A percentile compares a stretch with the other conserved stretches of the same genome.
phyloP scores from a whole-genome alignment of 2,329 filamentous ascomycete species.

The Thermomyces lanuginosus region DNA sequence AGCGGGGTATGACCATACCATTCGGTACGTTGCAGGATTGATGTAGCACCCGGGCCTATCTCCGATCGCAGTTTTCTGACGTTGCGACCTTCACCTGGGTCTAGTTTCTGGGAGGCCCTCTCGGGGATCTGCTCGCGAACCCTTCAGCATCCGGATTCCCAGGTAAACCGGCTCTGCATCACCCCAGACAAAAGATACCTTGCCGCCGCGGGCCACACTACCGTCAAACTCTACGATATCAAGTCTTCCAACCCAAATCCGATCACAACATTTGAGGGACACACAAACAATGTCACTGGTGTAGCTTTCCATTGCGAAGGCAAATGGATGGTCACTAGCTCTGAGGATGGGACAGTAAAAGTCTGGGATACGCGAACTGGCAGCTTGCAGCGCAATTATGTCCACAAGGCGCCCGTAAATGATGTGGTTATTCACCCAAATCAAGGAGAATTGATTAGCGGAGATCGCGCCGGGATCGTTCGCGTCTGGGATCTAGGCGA shows the following conservation, averaged over 20 bases:
- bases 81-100: slow-evolving; percentile 3
- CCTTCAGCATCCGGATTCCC: slow-evolving; percentile 93
- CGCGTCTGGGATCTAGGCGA: slow-evolving; percentile 92
- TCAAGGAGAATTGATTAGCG: slow-evolving; percentile 94
- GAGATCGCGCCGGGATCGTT: slow-evolving; percentile 81
- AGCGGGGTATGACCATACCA: slow-evolving; percentile 63
- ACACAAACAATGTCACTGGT: slow-evolving; percentile 89
- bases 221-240: slow-evolving; percentile 96
- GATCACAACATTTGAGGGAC: slow-evolving; percentile 84
- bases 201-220: slow-evolving; percentile 63
- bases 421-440: slow-evolving; percentile 99
- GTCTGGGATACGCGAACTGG: slow-evolving; percentile 89
- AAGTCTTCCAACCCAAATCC: slow-evolving; percentile 95
- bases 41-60: slow-evolving; percentile 1
- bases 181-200: slow-evolving; percentile 95
- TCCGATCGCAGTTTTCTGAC: background rate
- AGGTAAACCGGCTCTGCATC: slow-evolving; percentile 96
- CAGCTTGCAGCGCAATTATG: slow-evolving; percentile 80
- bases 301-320: slow-evolving; percentile 97
- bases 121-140: slow-evolving; percentile 96
- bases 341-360: slow-evolving; percentile 90
- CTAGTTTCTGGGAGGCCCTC: slow-evolving; percentile 92
- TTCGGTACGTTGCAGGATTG: slow-evolving; percentile 45
- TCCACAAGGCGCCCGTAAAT: slow-evolving; percentile 75
- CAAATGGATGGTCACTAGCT: slow-evolving; percentile 99